Base-by-base conservation (phyloP, 23 red algal genomes). In the Gracilaria gracilis region DNA sequence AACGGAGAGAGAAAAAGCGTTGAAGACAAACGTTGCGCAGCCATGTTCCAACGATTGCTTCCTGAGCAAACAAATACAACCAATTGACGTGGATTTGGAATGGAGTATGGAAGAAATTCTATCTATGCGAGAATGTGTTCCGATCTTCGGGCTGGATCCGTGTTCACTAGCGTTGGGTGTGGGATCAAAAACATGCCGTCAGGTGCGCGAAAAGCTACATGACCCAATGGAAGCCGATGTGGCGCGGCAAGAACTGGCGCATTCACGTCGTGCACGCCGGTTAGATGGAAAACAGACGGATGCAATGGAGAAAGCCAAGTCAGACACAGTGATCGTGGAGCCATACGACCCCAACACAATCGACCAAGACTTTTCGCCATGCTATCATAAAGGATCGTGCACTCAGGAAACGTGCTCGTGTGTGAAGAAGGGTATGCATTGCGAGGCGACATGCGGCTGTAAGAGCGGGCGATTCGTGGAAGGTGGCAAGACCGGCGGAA, bases 311-410 rank as follows among this genome's bases (percentile, higher is more conserved):
- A 92, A 84, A 33, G 61, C 5, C 39, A 92, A 78, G 65, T 29
- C 62, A 46, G 23, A 61, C 48, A 78, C 84, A 21, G 42, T 64
- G 19, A 50, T 72, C 5, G 89, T 83, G n/a, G 89, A 92, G 1
- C 53, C 57, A 19, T 62, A 46, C 77, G 87, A 90, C 58, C 34
- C 38, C 17, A 80, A 38, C 24, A 34, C 87, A 24, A 64, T 69
- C 2, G 87, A 90, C 44, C 87, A 92, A 61, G 89, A 92, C 69
- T 92, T 92, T 65, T 53, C 35, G 38, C 89, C 89, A 32, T 92
- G 89, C 71, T 59, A 57, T 50, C 89, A 92, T 50, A 49, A 61
- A 16, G 89, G 89, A 21, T 40, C 77, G 15, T 92, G 89, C 28
- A 77, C 78, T 28, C 37, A 32, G 49, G 89, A 69, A 58, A 65